A percentile compares a stretch with the other conserved stretches of the same genome.
phyloP scores from a whole-genome alignment of 768 basidiomycete genomes.

The Kwoniella botswanensis region DNA sequence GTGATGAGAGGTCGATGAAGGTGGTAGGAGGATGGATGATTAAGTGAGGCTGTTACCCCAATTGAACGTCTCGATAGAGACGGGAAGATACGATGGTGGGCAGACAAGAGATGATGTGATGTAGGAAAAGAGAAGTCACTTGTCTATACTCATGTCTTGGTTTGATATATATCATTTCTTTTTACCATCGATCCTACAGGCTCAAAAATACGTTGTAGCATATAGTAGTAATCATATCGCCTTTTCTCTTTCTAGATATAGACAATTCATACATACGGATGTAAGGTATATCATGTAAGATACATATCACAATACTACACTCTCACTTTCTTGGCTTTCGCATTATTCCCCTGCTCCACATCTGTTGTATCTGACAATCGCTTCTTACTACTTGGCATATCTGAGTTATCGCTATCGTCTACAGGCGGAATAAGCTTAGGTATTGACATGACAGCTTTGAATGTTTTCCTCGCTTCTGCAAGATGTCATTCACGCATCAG shows the following conservation, averaged over 20 bases:
- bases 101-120: not conserved
- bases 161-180: too few species aligned
- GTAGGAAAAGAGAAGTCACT: too few species aligned
- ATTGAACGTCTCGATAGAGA: too few species aligned
- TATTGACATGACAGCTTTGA: constrained; percentile 49
- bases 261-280: constrained; percentile 5
- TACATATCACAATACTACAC: not conserved
- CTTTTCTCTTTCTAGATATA: constrained; percentile 2
- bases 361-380: not conserved
- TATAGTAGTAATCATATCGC: constrained; percentile 12
- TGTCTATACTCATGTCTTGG: too few species aligned
- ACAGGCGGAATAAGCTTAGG: constrained; percentile 41
- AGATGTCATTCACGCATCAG: not conserved
- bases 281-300: constrained; percentile 6
- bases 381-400: not conserved
- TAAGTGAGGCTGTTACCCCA: constrained; percentile 18
- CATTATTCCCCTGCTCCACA: not conserved
- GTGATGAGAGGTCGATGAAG: constrained; percentile 82
- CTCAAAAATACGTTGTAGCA: not conserved
- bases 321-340: not conserved
- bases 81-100: too few species aligned
- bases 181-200: too few species aligned
- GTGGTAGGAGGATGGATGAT: constrained; percentile 80
- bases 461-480: constrained; percentile 50
- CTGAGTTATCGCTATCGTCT: not conserved